phyloP scores from a whole-genome alignment of 768 basidiomycete genomes.

The Panaeolus cyanescens region DNA sequence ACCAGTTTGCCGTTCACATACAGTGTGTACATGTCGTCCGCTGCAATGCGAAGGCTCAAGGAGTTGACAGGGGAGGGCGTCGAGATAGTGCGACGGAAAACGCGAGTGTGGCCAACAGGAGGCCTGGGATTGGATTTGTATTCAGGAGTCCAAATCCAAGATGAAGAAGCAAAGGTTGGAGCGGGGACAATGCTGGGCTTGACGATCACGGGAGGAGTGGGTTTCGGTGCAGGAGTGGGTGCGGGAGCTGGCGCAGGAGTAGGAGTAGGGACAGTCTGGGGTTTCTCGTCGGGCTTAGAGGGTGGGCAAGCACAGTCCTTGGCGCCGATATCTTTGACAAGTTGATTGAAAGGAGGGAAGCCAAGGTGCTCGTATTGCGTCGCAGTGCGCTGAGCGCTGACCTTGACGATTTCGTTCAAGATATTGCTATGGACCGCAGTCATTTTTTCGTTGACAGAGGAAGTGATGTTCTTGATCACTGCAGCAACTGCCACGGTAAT shows the following conservation, averaged over 20 bases:
- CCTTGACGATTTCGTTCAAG: background rate
- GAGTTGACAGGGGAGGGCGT: slow-evolving; percentile 16
- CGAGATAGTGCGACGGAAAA: slow-evolving; percentile 26
- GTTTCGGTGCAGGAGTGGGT: too few species aligned
- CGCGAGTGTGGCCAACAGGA: slow-evolving; percentile 21
- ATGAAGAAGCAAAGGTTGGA: too few species aligned
- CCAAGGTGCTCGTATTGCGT: background rate
- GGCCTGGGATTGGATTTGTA: slow-evolving; percentile 11
- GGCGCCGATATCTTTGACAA: background rate
- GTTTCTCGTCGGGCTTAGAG: background rate
- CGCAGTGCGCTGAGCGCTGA: background rate
- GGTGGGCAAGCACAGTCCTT: background rate
- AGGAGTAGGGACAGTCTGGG: background rate
- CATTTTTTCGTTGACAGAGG: background rate
- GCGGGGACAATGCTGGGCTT: too few species aligned
- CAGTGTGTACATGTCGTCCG: slow-evolving; percentile 27
- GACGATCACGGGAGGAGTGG: background rate
- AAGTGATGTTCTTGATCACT: background rate
- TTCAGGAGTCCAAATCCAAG: slow-evolving; percentile 32
- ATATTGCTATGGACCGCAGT: background rate
- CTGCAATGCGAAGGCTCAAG: slow-evolving; percentile 22
- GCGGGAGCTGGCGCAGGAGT: too few species aligned
- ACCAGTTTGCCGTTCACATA: slow-evolving; percentile 30
- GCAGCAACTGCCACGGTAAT: background rate
- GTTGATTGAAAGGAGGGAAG: background rate